Evolutionary conservation across 2,329 filamentous ascomycete species (phyloP), one percentile per base, ranked within the genome.

Genomic region (Phyllosticta paracitricarpa): DNA sequence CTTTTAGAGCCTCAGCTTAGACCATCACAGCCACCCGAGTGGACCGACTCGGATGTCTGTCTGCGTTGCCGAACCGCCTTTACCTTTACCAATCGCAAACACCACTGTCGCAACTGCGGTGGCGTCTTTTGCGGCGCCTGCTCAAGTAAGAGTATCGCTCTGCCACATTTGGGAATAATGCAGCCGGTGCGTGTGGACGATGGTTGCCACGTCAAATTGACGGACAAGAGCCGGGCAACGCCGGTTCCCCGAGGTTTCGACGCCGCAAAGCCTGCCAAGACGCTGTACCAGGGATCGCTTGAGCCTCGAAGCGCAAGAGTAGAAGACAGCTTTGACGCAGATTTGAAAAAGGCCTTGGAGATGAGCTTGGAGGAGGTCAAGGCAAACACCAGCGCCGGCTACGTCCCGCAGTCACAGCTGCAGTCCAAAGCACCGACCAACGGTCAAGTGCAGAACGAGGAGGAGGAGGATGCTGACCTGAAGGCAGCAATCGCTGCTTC

Each of bases 321-420:
- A 2, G 92, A 97, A 66, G 89, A 95, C 66, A 88, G 87, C 17
- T 97, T 96, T 68, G 94, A 99, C 71, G 92, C 97, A 65, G 94
- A 99, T 71, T 78, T 99, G 64, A 97, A 96, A 73, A 88, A 87
- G 69, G 94, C 94, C 0, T 76, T 99, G 63, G 91, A 96, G 63
- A 97, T 99, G 93, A 99, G 94, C 69, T 76, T 99, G 67, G 94
- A 99, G 69, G 94, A 99, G 67, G 89, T 91, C 51, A 89, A 92
- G 71, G 86, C 82, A 52, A 86, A 89, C 69, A 82, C 83, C 8
- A 83, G 84, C 25, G 74, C 82, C 22, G 89, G 87, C 22, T 95
- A 92, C 71, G 84, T 87, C 12, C 82, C 89, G 17, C 88, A 88
- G 65, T 73, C 82, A 4, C 81, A 82, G 62, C 63, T 78, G 40